Evolutionary conservation across 768 basidiomycete genomes (phyloP), one percentile per base, ranked within the genome.

Genomic region (Lactifluus pinguis): DNA sequence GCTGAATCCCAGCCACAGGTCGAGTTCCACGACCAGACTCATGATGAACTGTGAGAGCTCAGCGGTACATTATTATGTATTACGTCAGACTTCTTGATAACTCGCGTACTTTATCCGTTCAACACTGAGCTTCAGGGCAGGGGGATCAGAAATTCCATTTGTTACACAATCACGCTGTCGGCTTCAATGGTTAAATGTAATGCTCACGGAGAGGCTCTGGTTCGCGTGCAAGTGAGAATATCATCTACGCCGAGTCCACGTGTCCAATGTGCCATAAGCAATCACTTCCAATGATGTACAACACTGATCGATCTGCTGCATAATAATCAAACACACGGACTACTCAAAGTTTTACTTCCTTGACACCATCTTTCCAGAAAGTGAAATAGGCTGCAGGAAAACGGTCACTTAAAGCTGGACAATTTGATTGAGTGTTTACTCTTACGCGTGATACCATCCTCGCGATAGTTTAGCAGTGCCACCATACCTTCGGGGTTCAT

Each of bases 361-460:
- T 92, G 66, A 94, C 73, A 42, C 97, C 95, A 75, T 98, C 83
- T 76, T 89, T 95, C 95, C 95, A 98, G 80, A 95, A 90, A 36
- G 87, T 94, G 74, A 95, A 83, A 73, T 89, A 95, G 53, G 92
- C 92, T 88, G 66, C 51, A 53, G 61, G 19, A 45, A 52, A 34
- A 48, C 62, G 39, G 66, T 59, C 58, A 62, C 62, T 53, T 6
- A 65, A 44, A 42, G 34, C 2, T 32, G 38, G n/a, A 29, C 42
- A 14, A 19, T 17, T 4, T 15, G 11, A 48, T 7, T 61, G 30
- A 38, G 2, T 30, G 39, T 11, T 13, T 21, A 44, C 42, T 79
- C 87, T 71, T 73, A 92, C 90, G 90, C 36, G 92, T 93, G 63
- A 82, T 65, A 66, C 89, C 89, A 72, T 93, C 91, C 74, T 80